Conservation (phyloP, 108 stramenopile genomes). For the Mayamaea pseudoterrestris region DNA sequence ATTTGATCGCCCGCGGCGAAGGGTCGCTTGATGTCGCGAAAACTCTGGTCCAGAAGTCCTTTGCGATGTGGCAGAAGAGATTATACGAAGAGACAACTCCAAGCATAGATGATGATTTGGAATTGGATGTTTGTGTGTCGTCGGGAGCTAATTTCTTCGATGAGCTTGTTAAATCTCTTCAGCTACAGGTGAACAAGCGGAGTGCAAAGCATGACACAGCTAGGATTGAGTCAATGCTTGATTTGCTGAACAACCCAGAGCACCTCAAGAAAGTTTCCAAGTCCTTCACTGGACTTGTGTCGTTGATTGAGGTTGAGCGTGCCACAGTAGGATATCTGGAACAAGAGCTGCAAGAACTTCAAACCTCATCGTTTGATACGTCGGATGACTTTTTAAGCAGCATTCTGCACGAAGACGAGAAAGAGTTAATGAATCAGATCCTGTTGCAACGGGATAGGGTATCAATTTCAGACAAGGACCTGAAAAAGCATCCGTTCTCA, state of each 20-base stretch:
- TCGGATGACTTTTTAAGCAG: constrained; percentile 9
- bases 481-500: constrained; percentile 36
- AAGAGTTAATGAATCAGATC: constrained; percentile 34
- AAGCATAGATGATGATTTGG: constrained; percentile 13
- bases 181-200: constrained; percentile 23
- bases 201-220: constrained; percentile 11
- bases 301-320: constrained; percentile 46
- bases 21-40: constrained; percentile 63
- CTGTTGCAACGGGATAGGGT: constrained; percentile 45
- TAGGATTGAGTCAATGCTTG: constrained; percentile 15
- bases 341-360: constrained; percentile 22
- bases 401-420: constrained; percentile 18
- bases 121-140: constrained; percentile 13
- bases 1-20: constrained; percentile 48
- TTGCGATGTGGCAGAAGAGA: constrained; percentile 58
- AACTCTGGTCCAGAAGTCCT: constrained; percentile 58
- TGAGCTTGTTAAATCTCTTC: constrained; percentile 30
- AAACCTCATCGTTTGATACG: not conserved
- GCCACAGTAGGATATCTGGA: constrained; percentile 51
- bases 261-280: constrained; percentile 60
- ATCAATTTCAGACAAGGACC: constrained; percentile 22
- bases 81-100: constrained; percentile 30
- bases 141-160: constrained; percentile 49
- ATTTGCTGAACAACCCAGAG: constrained; percentile 46
- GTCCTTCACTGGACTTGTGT: constrained; percentile 22